A percentile compares a stretch with the other conserved stretches of the same genome.
phyloP scores from a whole-genome alignment of 257 asterid genomes.

The Eustoma russellianum region DNA sequence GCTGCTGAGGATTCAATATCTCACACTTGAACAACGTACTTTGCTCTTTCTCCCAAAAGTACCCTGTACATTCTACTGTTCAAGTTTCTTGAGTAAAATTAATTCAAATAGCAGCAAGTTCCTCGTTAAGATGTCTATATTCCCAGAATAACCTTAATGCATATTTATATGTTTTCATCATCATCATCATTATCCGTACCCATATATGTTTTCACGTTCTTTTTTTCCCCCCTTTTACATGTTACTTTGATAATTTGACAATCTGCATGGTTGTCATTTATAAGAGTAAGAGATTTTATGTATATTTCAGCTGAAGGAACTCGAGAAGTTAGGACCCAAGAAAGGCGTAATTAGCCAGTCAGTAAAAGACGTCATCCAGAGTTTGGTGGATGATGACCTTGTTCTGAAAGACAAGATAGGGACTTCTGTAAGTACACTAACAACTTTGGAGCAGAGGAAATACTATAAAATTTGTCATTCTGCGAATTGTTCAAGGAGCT shows the following conservation, averaged over 20 bases:
- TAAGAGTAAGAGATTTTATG: background rate
- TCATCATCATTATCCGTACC: too few species aligned
- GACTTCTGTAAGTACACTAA: conserved; percentile 69
- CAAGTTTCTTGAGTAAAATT: too few species aligned
- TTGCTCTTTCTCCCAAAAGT: too few species aligned
- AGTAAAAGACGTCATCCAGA: conserved; percentile 88
- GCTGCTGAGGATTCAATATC: too few species aligned
- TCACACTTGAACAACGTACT: too few species aligned
- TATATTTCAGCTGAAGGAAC: conserved; percentile 71
- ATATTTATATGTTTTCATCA: too few species aligned
- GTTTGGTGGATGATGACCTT: conserved; percentile 90
- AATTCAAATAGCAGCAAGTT: too few species aligned
- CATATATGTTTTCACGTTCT: too few species aligned
- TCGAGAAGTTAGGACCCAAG: conserved; percentile 89
- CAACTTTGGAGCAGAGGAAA: conserved; percentile 1
- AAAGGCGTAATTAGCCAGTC: conserved; percentile 91
- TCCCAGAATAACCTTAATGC: too few species aligned
- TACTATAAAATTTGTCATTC: background rate
- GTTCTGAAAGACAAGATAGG: conserved; percentile 97
- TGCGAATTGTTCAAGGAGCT: background rate
- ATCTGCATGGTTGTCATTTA: background rate
- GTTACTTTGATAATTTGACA: background rate
- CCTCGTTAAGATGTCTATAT: too few species aligned
- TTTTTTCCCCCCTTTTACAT: too few species aligned
- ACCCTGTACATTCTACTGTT: too few species aligned